phyloP scores from a whole-genome alignment of 202 grass and related monocot genomes.

The Saccharum hybrid region DNA sequence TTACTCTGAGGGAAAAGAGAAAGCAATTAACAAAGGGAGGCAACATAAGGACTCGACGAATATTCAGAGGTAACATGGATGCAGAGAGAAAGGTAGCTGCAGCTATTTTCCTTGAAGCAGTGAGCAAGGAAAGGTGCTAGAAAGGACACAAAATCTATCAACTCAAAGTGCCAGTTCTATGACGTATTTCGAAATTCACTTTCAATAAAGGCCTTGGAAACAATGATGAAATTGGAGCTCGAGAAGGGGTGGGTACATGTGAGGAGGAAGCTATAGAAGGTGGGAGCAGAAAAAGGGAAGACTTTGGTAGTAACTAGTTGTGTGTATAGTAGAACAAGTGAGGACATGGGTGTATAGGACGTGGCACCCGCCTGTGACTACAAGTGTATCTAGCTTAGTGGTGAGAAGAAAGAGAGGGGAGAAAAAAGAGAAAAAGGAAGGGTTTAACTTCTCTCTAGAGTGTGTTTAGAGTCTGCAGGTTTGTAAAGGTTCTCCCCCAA shows the following conservation, averaged over 20 bases:
- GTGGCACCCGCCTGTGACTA: neutral
- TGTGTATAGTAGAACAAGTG: neutral
- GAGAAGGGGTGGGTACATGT: neutral
- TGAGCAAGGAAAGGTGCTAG: conserved; percentile 5
- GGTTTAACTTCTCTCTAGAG: neutral
- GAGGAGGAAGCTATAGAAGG: neutral
- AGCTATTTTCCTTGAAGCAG: conserved; percentile 18
- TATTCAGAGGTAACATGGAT: conserved; percentile 20
- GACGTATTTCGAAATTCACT: conserved; percentile 11
- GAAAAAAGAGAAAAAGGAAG: neutral
- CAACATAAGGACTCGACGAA: conserved; percentile 8
- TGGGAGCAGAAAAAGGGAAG: neutral
- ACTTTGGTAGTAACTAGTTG: conserved; percentile 3
- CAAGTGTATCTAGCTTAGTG: neutral
- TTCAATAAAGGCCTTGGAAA: conserved; percentile 9
- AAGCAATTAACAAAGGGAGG: conserved; percentile 38
- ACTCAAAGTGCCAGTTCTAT: neutral
- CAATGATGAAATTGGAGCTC: neutral
- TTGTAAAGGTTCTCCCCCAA: neutral
- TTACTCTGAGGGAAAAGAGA: conserved; percentile 60
- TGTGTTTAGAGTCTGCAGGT: neutral
- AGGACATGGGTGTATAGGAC: neutral
- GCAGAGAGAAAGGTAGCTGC: conserved; percentile 24
- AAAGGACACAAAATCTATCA: neutral
- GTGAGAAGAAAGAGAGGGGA: neutral